Evolutionary conservation across 805 yeast genomes (phyloP).

Genomic region (Candida germanica): DNA sequence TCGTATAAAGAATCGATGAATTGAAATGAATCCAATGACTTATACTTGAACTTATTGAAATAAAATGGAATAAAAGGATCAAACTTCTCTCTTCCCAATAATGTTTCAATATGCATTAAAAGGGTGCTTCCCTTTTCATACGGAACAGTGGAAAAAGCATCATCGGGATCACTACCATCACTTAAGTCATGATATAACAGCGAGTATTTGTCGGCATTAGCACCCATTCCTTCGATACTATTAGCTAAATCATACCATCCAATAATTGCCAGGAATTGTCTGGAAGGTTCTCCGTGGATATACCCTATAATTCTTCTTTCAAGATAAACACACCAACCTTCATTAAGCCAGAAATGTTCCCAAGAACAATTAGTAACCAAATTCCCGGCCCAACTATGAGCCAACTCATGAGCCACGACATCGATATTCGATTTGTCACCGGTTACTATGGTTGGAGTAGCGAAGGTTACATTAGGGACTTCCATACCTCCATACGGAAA

Average conservation of each 20-base stretch:
- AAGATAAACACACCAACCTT: constrained; percentile 93
- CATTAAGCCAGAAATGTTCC: constrained; percentile 94
- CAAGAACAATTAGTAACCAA: constrained; percentile 86
- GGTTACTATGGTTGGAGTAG: constrained; percentile 82
- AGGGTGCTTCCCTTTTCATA: constrained; percentile 88
- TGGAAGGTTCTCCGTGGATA: constrained; percentile 71
- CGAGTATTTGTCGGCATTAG: constrained; percentile 48
- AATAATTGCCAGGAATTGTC: constrained; percentile 80
- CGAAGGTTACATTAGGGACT: constrained; percentile 86
- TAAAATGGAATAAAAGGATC: constrained; percentile 80
- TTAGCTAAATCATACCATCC: constrained; percentile 84
- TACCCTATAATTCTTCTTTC: constrained; percentile 80
- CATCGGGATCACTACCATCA: constrained; percentile 79
- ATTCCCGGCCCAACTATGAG: constrained; percentile 93
- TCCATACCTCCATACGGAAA: constrained; percentile 95
- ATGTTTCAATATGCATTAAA: constrained; percentile 67
- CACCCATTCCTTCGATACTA: constrained; percentile 64
- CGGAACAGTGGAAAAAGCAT: constrained; percentile 82
- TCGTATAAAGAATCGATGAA: constrained; percentile 74
- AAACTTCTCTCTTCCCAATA: constrained; percentile 58
- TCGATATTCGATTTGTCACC: constrained; percentile 84
- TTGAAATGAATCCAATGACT: constrained; percentile 77
- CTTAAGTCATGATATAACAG: constrained; percentile 69
- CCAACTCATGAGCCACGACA: constrained; percentile 89
- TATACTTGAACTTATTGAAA: constrained; percentile 64